Conservation (phyloP, 768 basidiomycete species). For the Dacryopinax spathularia region DNA sequence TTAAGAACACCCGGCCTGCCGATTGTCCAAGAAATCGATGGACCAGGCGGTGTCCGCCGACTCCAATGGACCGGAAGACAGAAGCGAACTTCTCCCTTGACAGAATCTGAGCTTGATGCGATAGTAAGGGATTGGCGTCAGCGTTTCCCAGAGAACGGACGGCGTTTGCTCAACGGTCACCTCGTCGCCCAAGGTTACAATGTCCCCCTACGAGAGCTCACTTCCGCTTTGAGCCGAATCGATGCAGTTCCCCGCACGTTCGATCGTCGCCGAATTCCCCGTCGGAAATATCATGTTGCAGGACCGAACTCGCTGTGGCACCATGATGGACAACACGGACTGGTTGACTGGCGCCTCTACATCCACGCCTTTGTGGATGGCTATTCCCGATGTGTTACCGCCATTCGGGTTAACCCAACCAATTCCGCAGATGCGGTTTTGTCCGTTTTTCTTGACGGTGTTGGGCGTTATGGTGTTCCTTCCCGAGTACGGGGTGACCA, state of each 20-base stretch:
- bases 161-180: conserved; percentile 1
- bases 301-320: conserved; percentile 21
- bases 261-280: conserved; percentile 8
- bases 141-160: conserved; percentile 5
- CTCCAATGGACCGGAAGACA: not conserved
- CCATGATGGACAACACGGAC: conserved; percentile 22
- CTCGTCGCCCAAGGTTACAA: not conserved
- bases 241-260: conserved; percentile 3
- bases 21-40: not conserved
- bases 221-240: not conserved
- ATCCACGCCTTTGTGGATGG: conserved; percentile 20
- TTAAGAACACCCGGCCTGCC: not conserved
- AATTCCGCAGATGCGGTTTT: conserved; percentile 15
- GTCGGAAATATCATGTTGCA: conserved; percentile 14
- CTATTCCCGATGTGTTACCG: conserved; percentile 13
- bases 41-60: not conserved
- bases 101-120: conserved; percentile 7
- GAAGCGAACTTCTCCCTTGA: not conserved
- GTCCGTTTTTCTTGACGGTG: conserved; percentile 11
- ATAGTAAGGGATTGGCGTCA: not conserved
- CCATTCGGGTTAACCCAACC: conserved; percentile 12
- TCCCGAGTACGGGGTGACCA: conserved; percentile 19
- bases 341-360: conserved; percentile 16
- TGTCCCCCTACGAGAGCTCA: not conserved
- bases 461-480: conserved; percentile 14